These are phyloP conservation scores for Tubosaeta sp. DNA, from an alignment of 768 basidiomycete species.

Conservation along the genomic window DNA sequence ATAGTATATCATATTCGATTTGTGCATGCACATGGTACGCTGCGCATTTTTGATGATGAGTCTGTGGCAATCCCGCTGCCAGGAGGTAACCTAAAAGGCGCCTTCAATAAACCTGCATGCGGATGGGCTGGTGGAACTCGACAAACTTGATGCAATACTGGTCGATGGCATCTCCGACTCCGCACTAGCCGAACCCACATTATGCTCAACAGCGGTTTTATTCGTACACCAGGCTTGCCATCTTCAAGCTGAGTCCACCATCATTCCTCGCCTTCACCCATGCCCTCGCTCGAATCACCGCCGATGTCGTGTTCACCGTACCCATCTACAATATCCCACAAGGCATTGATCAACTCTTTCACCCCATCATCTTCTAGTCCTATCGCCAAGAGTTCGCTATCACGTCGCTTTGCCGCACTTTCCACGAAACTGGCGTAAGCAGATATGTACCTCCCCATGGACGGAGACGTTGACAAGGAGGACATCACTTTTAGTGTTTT, in stretches of 20 bases:
- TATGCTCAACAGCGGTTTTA: no score
- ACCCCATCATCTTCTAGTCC: conserved; percentile 55
- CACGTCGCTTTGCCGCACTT: conserved; percentile 37
- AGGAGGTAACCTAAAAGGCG: no score
- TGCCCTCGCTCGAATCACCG: conserved; percentile 14
- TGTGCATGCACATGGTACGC: no score
- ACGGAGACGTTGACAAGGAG: conserved; percentile 41
- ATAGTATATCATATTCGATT: no score
- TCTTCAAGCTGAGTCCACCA: no score
- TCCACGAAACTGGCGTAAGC: conserved; percentile 52
- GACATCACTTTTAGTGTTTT: conserved; percentile 34
- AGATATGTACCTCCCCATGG: conserved; percentile 40
- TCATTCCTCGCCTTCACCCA: conserved; percentile 23
- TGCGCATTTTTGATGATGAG: no score
- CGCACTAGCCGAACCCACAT: not conserved
- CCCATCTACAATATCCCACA: conserved; percentile 57
- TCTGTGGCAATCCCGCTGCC: no score
- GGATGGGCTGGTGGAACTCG: no score
- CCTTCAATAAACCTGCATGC: no score
- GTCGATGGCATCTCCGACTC: no score
- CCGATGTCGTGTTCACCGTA: conserved; percentile 30
- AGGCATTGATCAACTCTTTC: conserved; percentile 48
- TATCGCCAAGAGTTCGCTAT: conserved; percentile 30
- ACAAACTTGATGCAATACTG: no score
- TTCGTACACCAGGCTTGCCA: no score